These are phyloP conservation scores for Leptographium lundbergii DNA, from an alignment of 2,329 filamentous ascomycete genomes.

Conservation along the genomic window DNA sequence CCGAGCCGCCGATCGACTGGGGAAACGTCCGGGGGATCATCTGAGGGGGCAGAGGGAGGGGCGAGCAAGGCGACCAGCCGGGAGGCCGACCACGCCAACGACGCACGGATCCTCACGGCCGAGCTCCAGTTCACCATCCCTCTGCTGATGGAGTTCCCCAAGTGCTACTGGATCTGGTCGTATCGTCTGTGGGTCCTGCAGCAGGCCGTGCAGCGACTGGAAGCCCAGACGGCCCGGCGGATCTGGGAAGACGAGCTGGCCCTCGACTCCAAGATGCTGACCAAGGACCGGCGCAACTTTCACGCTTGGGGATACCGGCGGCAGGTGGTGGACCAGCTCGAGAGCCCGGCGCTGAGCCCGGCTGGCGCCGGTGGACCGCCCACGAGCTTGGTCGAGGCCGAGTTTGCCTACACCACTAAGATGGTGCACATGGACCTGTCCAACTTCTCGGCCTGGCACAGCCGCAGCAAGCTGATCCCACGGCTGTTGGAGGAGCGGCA, in stretches of 20 bases:
- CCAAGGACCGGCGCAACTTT: slow-evolving; percentile 78
- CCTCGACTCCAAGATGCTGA: slow-evolving; percentile 78
- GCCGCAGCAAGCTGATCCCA: slow-evolving; percentile 72
- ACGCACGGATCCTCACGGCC: slow-evolving; percentile 45
- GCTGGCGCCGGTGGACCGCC: slow-evolving; percentile 20
- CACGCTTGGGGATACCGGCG: slow-evolving; percentile 93
- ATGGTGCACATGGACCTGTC: slow-evolving; percentile 80
- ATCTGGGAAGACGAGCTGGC: slow-evolving; percentile 80
- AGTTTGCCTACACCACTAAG: slow-evolving; percentile 81
- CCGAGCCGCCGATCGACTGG: slow-evolving; percentile 23
- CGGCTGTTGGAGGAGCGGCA: slow-evolving; percentile 58
- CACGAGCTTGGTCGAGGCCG: slow-evolving; percentile 57
- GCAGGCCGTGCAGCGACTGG: slow-evolving; percentile 54
- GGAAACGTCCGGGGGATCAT: slow-evolving; percentile 25
- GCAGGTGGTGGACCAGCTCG: slow-evolving; percentile 62
- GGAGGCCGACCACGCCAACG: slow-evolving; percentile 7
- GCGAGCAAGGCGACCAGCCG: background rate
- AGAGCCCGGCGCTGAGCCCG: slow-evolving; percentile 34
- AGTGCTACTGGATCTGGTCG: slow-evolving; percentile 99
- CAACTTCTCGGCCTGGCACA: slow-evolving; percentile 97
- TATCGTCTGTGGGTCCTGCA: slow-evolving; percentile 78
- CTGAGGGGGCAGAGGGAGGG: slow-evolving; percentile 31
- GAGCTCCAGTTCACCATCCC: slow-evolving; percentile 78
- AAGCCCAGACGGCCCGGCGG: slow-evolving; percentile 37
- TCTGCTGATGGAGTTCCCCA: slow-evolving; percentile 73